These are phyloP conservation scores for Talaromyces sp. DNA, from an alignment of 2,329 filamentous ascomycete species.

Conservation along the genomic window DNA sequence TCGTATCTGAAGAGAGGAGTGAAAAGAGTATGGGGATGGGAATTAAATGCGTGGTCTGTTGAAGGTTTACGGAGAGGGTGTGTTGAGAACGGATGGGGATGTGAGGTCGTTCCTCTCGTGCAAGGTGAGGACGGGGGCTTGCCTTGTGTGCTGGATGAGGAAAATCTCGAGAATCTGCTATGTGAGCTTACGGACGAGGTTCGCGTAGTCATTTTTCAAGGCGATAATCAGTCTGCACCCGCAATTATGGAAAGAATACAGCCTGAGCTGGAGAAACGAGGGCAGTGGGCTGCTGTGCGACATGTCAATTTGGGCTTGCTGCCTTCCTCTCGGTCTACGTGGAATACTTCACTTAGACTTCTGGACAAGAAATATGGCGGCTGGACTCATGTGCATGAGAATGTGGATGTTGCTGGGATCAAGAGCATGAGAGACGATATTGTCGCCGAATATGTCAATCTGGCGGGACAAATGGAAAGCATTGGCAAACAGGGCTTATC, in stretches of 20 bases:
- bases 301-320: constrained; percentile 60
- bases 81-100: constrained; percentile 61
- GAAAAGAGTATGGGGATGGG: constrained; percentile 73
- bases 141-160: constrained; percentile 24
- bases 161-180: constrained; percentile 24
- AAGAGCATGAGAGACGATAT: constrained; percentile 38
- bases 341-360: constrained; percentile 48
- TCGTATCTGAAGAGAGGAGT: constrained; percentile 71
- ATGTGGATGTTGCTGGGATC: constrained; percentile 49
- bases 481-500: constrained; percentile 10
- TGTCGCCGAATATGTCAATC: constrained; percentile 37
- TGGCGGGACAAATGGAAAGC: constrained; percentile 23
- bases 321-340: constrained; percentile 50
- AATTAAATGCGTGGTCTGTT: constrained; percentile 83
- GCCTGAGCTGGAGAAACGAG: constrained; percentile 29
- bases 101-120: constrained; percentile 50
- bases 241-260: constrained; percentile 36
- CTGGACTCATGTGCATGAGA: constrained; percentile 61
- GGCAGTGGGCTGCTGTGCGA: constrained; percentile 39
- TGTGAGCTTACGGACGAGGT: constrained; percentile 41
- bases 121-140: constrained; percentile 32
- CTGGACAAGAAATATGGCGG: constrained; percentile 47
- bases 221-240: constrained; percentile 60
- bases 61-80: constrained; percentile 79
- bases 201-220: constrained; percentile 64